Evolutionary conservation across 768 basidiomycete genomes (phyloP), one percentile per base, ranked within the genome.

Genomic region (Mrakia gelida): DNA sequence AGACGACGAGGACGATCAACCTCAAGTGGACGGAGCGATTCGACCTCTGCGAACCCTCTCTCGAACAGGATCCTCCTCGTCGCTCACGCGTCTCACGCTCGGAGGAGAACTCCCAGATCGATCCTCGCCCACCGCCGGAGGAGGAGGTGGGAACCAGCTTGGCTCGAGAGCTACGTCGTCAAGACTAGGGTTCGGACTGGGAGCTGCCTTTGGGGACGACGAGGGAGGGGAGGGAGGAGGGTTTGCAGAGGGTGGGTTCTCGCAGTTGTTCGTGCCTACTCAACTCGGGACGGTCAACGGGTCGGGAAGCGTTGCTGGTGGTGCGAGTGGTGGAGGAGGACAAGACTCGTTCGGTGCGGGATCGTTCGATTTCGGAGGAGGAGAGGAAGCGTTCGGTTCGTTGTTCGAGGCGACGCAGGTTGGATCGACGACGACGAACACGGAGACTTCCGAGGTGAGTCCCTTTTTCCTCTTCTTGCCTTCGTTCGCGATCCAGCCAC

Each of bases 361-460:
- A 5, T 52, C 49, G 28, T 67, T 80, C 49, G 81, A 81, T 63
- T 73, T 82, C 2, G 81, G 59, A 71, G 83, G 81, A 13, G 81
- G 81, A 28, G 76, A 62, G 49, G 73, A 73, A 15, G 83, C 82
- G 10, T 84, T 84, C 75, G 82, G 82, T 16, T 82, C 83, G 76
- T 75, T 84, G n/a, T 84, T 84, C 62, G 83, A 80, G 10, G 78
- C 76, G 3, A 84, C 82, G 13, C 83, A 83, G 71, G 28, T 59
- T 28, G 49, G 49, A 13, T 52, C 49, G 49, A 52, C 49, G 49
- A 52, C 49, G 45, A 45, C 45, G 7, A 75, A 67, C 18, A 76
- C 78, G 32, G 59, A 32, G 4, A 49, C 62, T 32, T 56, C 41
- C 65, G 61, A 56, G 67, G 56, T 72, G 81, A 81, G 52, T 80